phyloP scores from a whole-genome alignment of 495 filamentous ascomycete genomes.

The Sporormia fimetaria region DNA sequence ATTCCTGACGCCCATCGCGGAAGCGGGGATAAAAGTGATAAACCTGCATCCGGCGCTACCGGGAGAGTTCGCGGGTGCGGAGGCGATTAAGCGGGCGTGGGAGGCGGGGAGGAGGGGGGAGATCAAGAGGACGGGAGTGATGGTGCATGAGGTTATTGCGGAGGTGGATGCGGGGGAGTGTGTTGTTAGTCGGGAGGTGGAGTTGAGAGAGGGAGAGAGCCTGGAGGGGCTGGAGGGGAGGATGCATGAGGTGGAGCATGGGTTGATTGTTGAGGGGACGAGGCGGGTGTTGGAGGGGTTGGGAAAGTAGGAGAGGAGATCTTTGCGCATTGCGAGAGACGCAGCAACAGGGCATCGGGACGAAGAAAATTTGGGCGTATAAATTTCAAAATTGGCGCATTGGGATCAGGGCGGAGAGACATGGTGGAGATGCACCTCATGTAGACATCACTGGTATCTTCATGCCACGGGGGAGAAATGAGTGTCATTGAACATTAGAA shows the following conservation, averaged over 20 bases:
- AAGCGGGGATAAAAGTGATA: slow-evolving; percentile 54
- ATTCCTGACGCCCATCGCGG: slow-evolving; percentile 56
- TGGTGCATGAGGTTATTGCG: slow-evolving; percentile 81
- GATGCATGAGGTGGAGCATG: slow-evolving; percentile 31
- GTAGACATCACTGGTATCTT: too few relatives aligned
- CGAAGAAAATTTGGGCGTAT: too few relatives aligned
- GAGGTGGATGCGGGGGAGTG: slow-evolving; percentile 75
- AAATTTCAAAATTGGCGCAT: too few relatives aligned
- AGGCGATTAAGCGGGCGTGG: slow-evolving; percentile 69
- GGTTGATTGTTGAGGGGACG: slow-evolving; percentile 31
- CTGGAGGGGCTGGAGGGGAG: slow-evolving; percentile 27
- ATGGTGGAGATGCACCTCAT: too few relatives aligned
- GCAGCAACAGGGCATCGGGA: too few relatives aligned
- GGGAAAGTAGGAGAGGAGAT: slow-evolving; percentile 1
- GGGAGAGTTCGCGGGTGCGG: slow-evolving; percentile 64
- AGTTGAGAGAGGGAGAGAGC: slow-evolving; percentile 45
- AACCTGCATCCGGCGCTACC: slow-evolving; percentile 80
- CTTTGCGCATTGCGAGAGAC: too few relatives aligned
- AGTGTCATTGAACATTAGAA: too few relatives aligned
- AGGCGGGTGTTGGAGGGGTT: slow-evolving; percentile 20
- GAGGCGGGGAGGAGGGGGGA: slow-evolving; percentile 59
- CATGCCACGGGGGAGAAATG: too few relatives aligned
- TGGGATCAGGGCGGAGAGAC: too few relatives aligned
- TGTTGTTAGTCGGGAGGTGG: slow-evolving; percentile 60
- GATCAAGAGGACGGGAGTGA: slow-evolving; percentile 74